Conservation (phyloP, 371 early-diverging fungal genomes). For the Haplosporangium sp. region DNA sequence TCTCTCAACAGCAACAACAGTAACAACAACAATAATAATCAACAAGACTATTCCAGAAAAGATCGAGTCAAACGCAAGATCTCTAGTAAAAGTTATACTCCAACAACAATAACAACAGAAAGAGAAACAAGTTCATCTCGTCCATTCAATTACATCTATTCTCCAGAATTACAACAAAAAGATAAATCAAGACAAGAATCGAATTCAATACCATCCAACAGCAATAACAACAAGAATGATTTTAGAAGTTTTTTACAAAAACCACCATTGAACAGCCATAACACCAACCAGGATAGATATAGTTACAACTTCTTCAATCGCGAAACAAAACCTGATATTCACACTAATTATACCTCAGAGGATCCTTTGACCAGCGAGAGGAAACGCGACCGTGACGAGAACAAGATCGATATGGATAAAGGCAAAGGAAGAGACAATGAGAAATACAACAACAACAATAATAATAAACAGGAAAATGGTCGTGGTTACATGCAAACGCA, state of each 20-base stretch:
- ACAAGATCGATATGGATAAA: not conserved
- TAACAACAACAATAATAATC: no score
- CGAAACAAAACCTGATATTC: not conserved
- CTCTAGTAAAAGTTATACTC: slow-evolving; percentile 2
- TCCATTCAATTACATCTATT: not conserved
- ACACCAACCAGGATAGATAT: not conserved
- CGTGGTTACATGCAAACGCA: not conserved
- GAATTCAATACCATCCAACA: not conserved
- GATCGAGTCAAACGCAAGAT: slow-evolving; percentile 25
- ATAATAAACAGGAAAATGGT: not conserved
- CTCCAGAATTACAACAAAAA: not conserved
- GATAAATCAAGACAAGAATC: not conserved
- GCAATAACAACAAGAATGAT: not conserved
- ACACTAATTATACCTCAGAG: not conserved
- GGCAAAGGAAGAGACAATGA: not conserved
- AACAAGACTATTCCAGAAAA: slow-evolving; percentile 1
- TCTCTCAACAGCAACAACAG: not conserved
- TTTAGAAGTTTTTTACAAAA: slow-evolving; percentile 5
- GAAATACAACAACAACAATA: no score
- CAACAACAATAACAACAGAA: not conserved
- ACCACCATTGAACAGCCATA: slow-evolving; percentile 4
- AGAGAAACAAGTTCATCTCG: not conserved
- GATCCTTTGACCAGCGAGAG: not conserved
- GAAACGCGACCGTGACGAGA: not conserved
- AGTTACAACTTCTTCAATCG: not conserved